Evolutionary conservation across 257 asterid species (phyloP), one percentile per base, ranked within the genome.

Genomic region (Przewalskia tangutica): DNA sequence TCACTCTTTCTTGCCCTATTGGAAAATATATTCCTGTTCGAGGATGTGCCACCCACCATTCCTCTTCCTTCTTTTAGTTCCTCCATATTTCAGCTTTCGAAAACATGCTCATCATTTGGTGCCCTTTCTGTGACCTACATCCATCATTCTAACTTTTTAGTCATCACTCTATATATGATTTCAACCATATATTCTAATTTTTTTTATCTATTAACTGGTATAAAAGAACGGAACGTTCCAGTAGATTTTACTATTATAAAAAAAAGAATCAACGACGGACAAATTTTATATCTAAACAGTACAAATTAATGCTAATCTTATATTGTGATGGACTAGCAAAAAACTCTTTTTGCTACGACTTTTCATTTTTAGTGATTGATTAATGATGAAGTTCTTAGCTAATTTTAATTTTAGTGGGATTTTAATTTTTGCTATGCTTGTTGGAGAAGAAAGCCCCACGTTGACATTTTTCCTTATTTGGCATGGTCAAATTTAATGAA

Each of bases 21-120:
- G 94, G 94, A 42, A 84, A 87, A 76, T 90, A 90, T 81, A 89
- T 90, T 17, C 93, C 92, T 4, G 89, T 81, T 5, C 89, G 88
- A 32, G 85, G 87, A 84, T 90, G 90, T 16, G 93, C 91, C 44
- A 84, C 54, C 93, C 92, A 89, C 65, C 20, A 14, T 14, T 50
- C 78, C 58, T 18, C 51, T 17, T 13, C 63, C 11, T 67, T 65
- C 50, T 55, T 13, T 40, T 40, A 14, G 44, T 27, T 81, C 51
- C 46, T n/a, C 62, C 23, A 16, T n/a, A 34, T 18, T 14, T 78
- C 62, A 62, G 27, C 67, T 51, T 10, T 66, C 0, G 32, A 32
- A 11, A 18, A 23, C 42, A 0, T 27, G 38, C 44, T 81, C 55
- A 81, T 81, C 66, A 23, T 23, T 75, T 7, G 60, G 0, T 7